phyloP scores from a whole-genome alignment of 805 yeast genomes.

The Jamesozyma hellenica region DNA sequence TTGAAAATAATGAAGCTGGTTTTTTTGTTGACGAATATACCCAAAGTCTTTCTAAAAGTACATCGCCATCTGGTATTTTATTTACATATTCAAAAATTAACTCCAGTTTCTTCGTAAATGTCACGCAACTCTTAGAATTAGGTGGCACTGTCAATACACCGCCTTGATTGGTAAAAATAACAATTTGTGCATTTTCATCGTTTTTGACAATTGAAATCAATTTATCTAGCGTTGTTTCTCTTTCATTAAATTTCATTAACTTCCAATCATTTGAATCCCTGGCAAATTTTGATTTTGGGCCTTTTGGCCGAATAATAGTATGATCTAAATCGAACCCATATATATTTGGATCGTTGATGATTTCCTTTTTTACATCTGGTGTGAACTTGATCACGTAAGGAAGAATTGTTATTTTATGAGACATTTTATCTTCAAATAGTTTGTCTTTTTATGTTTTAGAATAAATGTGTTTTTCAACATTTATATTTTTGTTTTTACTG shows the following conservation, averaged over 20 bases:
- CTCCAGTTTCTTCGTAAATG: constrained; percentile 36
- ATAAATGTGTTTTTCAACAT: no score
- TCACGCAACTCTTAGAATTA: constrained; percentile 26
- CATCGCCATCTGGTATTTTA: constrained; percentile 18
- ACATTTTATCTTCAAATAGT: constrained; percentile 3
- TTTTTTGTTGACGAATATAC: constrained; percentile 58
- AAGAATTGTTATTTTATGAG: constrained; percentile 30
- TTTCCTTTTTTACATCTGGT: constrained; percentile 21
- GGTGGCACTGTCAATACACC: constrained; percentile 31
- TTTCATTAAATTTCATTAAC: constrained; percentile 37
- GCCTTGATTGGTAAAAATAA: constrained; percentile 83
- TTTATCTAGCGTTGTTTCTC: constrained; percentile 12
- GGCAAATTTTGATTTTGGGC: constrained; percentile 41
- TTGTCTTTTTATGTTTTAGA: no score
- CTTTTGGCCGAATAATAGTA: constrained; percentile 57
- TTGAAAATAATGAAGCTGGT: constrained; percentile 28
- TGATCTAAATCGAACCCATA: constrained; percentile 84
- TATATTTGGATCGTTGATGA: constrained; percentile 16
- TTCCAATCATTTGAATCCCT: constrained; percentile 64
- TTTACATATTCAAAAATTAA: constrained; percentile 28
- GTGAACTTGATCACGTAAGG: constrained; percentile 37
- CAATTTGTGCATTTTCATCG: constrained; percentile 35
- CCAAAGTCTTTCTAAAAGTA: constrained; percentile 28
- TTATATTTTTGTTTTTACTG: no score
- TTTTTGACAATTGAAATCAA: constrained; percentile 9